Percentiles rank a stretch among this genome's conserved stretches.
phyloP scores from a whole-genome alignment of 768 basidiomycete species.

The Lyophyllum semitale region DNA sequence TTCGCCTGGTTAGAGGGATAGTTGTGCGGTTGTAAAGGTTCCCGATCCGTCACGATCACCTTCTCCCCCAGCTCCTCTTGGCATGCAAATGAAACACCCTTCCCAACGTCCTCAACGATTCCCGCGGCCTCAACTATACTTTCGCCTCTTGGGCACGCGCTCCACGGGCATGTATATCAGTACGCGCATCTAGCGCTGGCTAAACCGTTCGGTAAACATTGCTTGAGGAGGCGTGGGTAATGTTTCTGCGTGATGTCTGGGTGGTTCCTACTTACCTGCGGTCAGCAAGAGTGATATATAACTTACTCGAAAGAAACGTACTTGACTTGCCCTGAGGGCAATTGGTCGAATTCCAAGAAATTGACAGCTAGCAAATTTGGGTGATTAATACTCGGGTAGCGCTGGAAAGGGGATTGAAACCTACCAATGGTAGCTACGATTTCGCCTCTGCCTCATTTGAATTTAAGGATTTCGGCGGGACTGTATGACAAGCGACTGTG shows the following conservation, averaged over 20 bases:
- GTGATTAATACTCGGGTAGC: too few species aligned
- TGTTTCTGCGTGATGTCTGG: slow-evolving; percentile 79
- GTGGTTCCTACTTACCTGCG: slow-evolving; percentile 63
- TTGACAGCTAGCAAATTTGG: slow-evolving; percentile 74
- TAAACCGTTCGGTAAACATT: slow-evolving; percentile 69
- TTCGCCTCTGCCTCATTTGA: slow-evolving; percentile 59
- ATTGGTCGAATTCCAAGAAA: slow-evolving; percentile 70
- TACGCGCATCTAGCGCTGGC: slow-evolving; percentile 51
- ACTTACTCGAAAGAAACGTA: slow-evolving; percentile 34
- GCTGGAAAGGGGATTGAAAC: slow-evolving; percentile 19
- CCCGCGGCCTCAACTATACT: too few species aligned
- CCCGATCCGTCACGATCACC: too few species aligned
- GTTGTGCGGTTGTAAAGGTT: too few species aligned
- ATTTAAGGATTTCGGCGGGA: slow-evolving; percentile 66
- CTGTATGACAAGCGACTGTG: slow-evolving; percentile 30
- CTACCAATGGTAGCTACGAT: slow-evolving; percentile 63
- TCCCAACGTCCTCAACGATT: too few species aligned
- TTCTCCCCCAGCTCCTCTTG: too few species aligned
- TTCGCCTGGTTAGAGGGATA: too few species aligned
- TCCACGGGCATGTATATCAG: too few species aligned
- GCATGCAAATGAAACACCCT: too few species aligned
- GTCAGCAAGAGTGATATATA: too few species aligned
- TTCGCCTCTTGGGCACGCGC: too few species aligned
- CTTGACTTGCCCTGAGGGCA: slow-evolving; percentile 78
- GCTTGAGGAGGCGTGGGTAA: slow-evolving; percentile 71